Conservation (phyloP, 768 basidiomycete genomes). For the Rubroboletus pulcherrimus region DNA sequence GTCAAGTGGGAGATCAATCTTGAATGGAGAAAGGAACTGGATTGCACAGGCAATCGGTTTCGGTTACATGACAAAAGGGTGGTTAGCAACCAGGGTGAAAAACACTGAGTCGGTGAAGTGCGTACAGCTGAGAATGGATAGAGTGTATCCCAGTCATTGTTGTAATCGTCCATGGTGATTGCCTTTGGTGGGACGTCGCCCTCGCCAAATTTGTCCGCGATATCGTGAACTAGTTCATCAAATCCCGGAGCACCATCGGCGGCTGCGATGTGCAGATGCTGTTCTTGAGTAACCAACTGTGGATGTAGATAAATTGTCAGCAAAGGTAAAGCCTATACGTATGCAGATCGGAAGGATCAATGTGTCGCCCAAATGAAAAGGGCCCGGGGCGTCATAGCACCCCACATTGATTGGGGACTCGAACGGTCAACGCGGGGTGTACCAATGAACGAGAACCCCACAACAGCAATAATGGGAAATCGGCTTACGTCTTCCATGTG, state of each 20-base stretch:
- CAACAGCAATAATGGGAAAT: neutral
- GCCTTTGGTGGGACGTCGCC: constrained; percentile 37
- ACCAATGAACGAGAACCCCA: neutral
- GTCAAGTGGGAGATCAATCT: constrained; percentile 59
- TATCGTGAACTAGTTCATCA: constrained; percentile 52
- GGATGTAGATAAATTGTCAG: neutral
- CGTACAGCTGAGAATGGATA: constrained; percentile 77
- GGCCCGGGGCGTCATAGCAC: neutral
- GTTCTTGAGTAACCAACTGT: constrained; percentile 68
- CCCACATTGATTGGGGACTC: neutral
- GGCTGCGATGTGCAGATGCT: constrained; percentile 74
- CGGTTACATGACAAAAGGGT: neutral
- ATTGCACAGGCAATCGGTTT: neutral
- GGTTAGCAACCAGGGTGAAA: neutral
- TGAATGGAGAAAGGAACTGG: constrained; percentile 83
- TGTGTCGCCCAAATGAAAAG: neutral
- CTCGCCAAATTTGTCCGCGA: constrained; percentile 59
- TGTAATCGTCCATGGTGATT: constrained; percentile 69
- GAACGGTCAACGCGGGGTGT: neutral
- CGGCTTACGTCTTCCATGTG: constrained; percentile 78
- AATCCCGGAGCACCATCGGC: constrained; percentile 84
- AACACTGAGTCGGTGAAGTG: neutral
- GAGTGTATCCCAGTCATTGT: constrained; percentile 84
- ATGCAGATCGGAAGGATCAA: neutral
- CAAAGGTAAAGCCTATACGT: neutral